These are phyloP conservation scores for Crataegus laevigata DNA, from an alignment of 306 rosid species.

Conservation along the genomic window DNA sequence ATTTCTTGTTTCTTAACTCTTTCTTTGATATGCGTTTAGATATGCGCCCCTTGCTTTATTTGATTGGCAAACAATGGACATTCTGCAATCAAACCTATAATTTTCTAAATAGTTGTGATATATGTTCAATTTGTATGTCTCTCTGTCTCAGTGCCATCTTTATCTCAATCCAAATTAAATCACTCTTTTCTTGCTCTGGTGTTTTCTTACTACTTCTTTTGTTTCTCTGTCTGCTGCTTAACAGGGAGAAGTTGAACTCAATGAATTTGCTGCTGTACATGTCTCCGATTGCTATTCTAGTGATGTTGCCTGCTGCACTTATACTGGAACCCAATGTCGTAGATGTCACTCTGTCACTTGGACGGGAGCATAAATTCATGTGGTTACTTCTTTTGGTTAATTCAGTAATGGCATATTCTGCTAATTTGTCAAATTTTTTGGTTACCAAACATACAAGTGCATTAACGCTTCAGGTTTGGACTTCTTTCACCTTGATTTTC, in stretches of 20 bases:
- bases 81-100: neutral
- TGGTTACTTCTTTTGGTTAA: constrained; percentile 85
- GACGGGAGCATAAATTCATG: constrained; percentile 67
- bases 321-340: constrained; percentile 83
- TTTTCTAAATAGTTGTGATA: neutral
- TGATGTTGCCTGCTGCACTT: constrained; percentile 80
- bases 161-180: neutral
- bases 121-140: neutral
- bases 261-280: constrained; percentile 91
- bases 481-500: neutral
- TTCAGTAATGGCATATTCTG: constrained; percentile 76
- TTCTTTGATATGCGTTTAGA: neutral
- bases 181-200: neutral
- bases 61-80: neutral
- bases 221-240: constrained; percentile 15
- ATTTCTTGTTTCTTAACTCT: neutral
- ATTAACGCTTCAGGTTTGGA: constrained; percentile 82
- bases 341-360: constrained; percentile 51
- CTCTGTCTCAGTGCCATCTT: neutral
- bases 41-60: neutral
- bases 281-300: constrained; percentile 83
- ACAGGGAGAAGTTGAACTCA: constrained; percentile 93
- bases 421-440: constrained; percentile 91
- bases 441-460: constrained; percentile 98
- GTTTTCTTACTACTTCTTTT: constrained; percentile 4